Base-by-base conservation (phyloP, 2,329 filamentous ascomycete genomes). In the Sporothrix pseudoabietina region DNA sequence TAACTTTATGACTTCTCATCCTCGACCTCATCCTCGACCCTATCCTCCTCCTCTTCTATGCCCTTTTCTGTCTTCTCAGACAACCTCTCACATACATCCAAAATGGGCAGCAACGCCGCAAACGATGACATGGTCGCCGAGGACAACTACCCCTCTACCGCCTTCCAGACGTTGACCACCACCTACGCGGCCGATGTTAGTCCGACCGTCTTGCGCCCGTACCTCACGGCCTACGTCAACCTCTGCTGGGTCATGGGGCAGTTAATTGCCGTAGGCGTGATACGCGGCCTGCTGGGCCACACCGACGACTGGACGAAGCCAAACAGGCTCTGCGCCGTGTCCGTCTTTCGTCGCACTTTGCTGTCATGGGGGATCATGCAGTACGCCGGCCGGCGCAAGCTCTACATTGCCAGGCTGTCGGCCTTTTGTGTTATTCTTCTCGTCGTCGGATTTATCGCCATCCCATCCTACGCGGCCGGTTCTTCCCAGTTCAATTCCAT, bases 221-320 rank as follows among this genome's bases (percentile, higher is more conserved):
- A 81, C 72, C 77, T 86, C 44, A 84, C 83, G 0, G 82, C 81
- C 0, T 85, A 83, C 71, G 82, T 83, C 26, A 85, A 85, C 73
- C 78, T 86, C 70, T 86, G 84, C 73, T 86, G 83, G 81, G 82
- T 82, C 10, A 87, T 88, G 19, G 75, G 75, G 41, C 75, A 76
- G 61, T 72, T 76, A 12, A 49, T 75, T 26, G 80, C 82, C 1
- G 79, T 82, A 0, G 82, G 81, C 44, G 82, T 85, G 0, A 77
- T 84, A 5, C 79, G 80, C 32, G 80, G 77, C 4, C 80, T 84
- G 22, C 76, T 84, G 3, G 79, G 35, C 71, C 79, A 9, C 4
- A 30, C 35, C 39, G 73, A 74, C 66, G 77, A 85, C 71, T 83
- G 9, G 79, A 81, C 3, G 78, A 81, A 22, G 84, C 84, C 16